Percentiles rank a stretch among this genome's conserved stretches.
phyloP scores from a whole-genome alignment of 2,329 filamentous ascomycete species.

The Pseudopyricularia cyperi region DNA sequence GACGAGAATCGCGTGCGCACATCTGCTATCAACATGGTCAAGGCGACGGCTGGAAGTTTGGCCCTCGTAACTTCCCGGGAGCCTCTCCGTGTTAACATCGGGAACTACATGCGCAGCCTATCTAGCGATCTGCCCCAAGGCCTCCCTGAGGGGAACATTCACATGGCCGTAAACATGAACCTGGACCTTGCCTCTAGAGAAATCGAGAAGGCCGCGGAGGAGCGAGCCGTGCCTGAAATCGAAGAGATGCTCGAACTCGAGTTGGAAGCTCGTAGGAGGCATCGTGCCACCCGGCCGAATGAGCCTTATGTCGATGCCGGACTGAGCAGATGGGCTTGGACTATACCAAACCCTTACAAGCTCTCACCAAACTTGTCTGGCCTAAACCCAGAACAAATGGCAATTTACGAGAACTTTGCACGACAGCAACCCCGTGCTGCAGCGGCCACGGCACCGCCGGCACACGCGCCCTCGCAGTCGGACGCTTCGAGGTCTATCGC shows the following conservation, averaged over 20 bases:
- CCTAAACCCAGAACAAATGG: conserved; percentile 82
- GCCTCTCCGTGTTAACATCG: conserved; percentile 89
- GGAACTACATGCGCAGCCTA: conserved; percentile 79
- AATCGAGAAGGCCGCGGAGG: conserved; percentile 91
- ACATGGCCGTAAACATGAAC: conserved; percentile 99
- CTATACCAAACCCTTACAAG: conserved; percentile 88
- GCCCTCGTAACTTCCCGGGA: conserved; percentile 98
- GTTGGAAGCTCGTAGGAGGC: conserved; percentile 62
- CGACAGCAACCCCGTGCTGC: conserved; percentile 57
- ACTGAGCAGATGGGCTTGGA: conserved; percentile 83
- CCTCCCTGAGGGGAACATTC: conserved; percentile 83
- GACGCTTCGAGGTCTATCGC: conserved; percentile 49
- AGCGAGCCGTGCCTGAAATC: conserved; percentile 85
- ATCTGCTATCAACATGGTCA: conserved; percentile 86
- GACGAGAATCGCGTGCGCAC: conserved; percentile 78
- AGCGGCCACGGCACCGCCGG: conserved; percentile 38
- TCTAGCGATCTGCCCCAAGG: conserved; percentile 60
- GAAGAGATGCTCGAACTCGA: conserved; percentile 83
- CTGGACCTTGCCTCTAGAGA: conserved; percentile 85
- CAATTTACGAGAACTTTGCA: conserved; percentile 94
- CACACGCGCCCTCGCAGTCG: conserved; percentile 43
- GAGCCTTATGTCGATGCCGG: conserved; percentile 74
- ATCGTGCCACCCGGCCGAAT: conserved; percentile 61
- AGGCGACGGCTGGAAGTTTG: conserved; percentile 83
- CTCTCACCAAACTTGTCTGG: conserved; percentile 57